Evolutionary conservation across 805 yeast genomes (phyloP).

Genomic region (Candida nanaspora): DNA sequence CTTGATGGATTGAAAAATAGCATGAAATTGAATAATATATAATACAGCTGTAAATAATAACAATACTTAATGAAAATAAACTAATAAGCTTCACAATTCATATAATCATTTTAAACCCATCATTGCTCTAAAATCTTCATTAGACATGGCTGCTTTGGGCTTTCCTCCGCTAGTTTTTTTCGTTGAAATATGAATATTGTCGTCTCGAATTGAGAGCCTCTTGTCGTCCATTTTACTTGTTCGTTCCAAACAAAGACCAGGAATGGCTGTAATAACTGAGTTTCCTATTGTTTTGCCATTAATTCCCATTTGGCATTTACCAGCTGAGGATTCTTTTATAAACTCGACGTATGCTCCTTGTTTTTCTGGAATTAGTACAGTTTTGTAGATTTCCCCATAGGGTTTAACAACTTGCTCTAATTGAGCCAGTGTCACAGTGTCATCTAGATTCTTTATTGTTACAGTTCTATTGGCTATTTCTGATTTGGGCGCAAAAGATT

Average conservation of each 20-base stretch:
- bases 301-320: slow-evolving; percentile 39
- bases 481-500: not conserved
- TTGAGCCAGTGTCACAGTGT: slow-evolving; percentile 30
- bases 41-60: too few relatives aligned
- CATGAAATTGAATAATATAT: too few relatives aligned
- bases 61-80: too few relatives aligned
- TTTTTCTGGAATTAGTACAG: slow-evolving; percentile 38
- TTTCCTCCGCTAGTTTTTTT: too few relatives aligned
- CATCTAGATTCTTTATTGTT: slow-evolving; percentile 23
- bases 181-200: too few relatives aligned
- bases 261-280: slow-evolving; percentile 10
- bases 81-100: too few relatives aligned
- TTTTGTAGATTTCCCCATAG: slow-evolving; percentile 31
- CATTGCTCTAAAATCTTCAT: slow-evolving; percentile 28
- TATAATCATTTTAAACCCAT: slow-evolving; percentile 14
- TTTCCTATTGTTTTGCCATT: slow-evolving; percentile 33
- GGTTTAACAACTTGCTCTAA: slow-evolving; percentile 23
- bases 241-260: not conserved
- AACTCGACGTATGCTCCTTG: slow-evolving; percentile 47
- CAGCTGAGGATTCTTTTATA: slow-evolving; percentile 35
- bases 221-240: not conserved
- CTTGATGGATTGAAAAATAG: slow-evolving; percentile 16
- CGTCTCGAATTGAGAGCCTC: too few relatives aligned
- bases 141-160: not conserved
- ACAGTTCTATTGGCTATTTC: slow-evolving; percentile 13